These are phyloP conservation scores for Pecoramyces ruminantium DNA, from an alignment of 192 early-diverging fungal genomes.

Conservation along the genomic window DNA sequence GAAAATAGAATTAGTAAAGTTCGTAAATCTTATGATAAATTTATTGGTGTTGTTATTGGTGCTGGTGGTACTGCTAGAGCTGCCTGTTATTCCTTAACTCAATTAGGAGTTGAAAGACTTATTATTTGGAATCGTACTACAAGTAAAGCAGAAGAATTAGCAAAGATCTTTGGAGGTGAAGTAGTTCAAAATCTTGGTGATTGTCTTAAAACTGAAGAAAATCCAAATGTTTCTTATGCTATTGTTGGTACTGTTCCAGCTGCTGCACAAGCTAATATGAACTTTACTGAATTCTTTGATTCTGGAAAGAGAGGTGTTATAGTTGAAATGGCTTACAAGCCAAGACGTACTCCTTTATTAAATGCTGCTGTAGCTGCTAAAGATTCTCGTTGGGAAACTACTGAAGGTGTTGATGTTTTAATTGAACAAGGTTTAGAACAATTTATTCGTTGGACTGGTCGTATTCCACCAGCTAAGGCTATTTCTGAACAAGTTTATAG, in stretches of 20 bases:
- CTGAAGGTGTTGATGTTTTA: conserved; percentile 76
- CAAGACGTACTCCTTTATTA: conserved; percentile 65
- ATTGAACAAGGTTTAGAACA: conserved; percentile 86
- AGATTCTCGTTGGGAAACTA: conserved; percentile 21
- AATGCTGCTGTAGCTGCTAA: conserved; percentile 1
- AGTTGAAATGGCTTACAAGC: conserved; percentile 89
- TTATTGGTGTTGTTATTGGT: conserved; percentile 74
- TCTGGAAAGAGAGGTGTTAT: conserved; percentile 41
- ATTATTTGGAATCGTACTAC: conserved; percentile 75
- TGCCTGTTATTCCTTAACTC: conserved; percentile 60
- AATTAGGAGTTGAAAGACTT: conserved; percentile 45
- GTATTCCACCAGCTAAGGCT: conserved; percentile 23
- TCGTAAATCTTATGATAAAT: background rate
- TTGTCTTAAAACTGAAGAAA: conserved; percentile 18
- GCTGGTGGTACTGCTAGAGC: conserved; percentile 89
- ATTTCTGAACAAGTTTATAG: conserved; percentile 30
- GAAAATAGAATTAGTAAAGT: background rate
- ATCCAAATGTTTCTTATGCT: conserved; percentile 30
- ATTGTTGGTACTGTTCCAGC: conserved; percentile 76
- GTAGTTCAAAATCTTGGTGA: conserved; percentile 25
- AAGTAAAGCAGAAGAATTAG: conserved; percentile 50
- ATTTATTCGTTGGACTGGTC: conserved; percentile 71
- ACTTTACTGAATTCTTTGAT: conserved; percentile 2
- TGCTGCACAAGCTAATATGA: conserved; percentile 19
- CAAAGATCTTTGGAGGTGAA: conserved; percentile 12